Base-by-base conservation (phyloP, 257 asterid genomes). In the Eustoma russellianum region DNA sequence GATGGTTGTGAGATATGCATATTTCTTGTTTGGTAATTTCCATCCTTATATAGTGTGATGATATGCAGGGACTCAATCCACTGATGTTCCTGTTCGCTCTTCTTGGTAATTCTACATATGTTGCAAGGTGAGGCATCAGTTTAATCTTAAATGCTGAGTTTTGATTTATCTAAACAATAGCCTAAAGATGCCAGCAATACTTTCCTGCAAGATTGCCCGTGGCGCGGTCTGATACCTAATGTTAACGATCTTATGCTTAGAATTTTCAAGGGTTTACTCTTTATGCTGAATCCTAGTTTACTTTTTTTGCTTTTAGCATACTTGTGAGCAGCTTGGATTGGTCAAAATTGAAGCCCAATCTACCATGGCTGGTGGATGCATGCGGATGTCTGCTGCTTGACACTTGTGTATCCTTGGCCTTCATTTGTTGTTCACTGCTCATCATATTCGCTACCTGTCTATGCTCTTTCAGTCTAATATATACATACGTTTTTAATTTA, bases 361-460 rank as follows among this genome's bases (percentile, higher is more conserved):
- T 85, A 19, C 86, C 95, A 17, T 85, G 95, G 95, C 56, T 85
- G 65, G 88, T 82, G 63, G 95, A 85, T 55, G 69, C 92, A 15
- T 72, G 70, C 30, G 93, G 95, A 52, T 85, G 95, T 40, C 74
- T 71, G 61, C 68, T 82, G 61, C 86, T 85, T 52, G 92, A 85
- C 64, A 55, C 57, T 40, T 70, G 82, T 34, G 88, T 85, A 85
- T 82, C 92, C 95, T 85, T 68, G 11, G 9, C 43, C 5, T 50
- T 33, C 55, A 33, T 28, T 12, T 43, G 1, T 43, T 19, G 55
- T 9, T 38, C 43, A 38, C 5, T 38, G 43, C 43, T 38, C 43
- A 38, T 38, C 12, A 11, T 5, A 24, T 2, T 24, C 30, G 30
- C 3, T 24, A 24, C 30, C 30, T 24, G 30, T 4, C 30, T 24